Conservation (phyloP, 371 early-diverging fungal genomes). For the Globomyces sp. region DNA sequence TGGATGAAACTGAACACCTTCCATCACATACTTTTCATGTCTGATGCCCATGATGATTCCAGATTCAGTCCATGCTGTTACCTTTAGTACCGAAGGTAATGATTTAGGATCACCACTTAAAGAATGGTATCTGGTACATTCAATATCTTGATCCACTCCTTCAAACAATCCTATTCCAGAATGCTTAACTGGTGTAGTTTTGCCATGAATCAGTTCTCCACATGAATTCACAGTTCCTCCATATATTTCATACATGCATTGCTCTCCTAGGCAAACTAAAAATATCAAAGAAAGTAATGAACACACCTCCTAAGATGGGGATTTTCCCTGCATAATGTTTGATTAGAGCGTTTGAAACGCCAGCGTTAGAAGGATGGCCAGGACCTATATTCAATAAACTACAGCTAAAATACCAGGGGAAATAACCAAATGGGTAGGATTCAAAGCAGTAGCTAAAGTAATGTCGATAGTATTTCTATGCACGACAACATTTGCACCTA, state of each 20-base stretch:
- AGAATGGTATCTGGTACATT: slow-evolving; percentile 93
- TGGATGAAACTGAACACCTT: slow-evolving; percentile 97
- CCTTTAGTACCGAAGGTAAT: slow-evolving; percentile 76
- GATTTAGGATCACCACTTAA: slow-evolving; percentile 83
- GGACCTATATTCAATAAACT: slow-evolving; percentile 55
- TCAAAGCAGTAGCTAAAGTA: slow-evolving; percentile 71
- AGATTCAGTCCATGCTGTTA: slow-evolving; percentile 81
- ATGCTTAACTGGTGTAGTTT: slow-evolving; percentile 82
- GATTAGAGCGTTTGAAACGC: slow-evolving; percentile 83
- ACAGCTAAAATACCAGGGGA: slow-evolving; percentile 66
- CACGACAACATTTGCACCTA: slow-evolving; percentile 72
- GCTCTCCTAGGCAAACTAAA: slow-evolving; percentile 62
- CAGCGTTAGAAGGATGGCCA: slow-evolving; percentile 91
- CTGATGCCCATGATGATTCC: slow-evolving; percentile 94
- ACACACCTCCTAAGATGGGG: slow-evolving; percentile 78
- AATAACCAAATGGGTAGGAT: slow-evolving; percentile 90
- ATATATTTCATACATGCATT: slow-evolving; percentile 92
- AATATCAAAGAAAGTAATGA: slow-evolving; percentile 69
- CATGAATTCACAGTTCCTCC: slow-evolving; percentile 89
- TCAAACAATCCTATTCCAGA: slow-evolving; percentile 86
- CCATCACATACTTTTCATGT: slow-evolving; percentile 82
- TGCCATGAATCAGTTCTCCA: slow-evolving; percentile 94
- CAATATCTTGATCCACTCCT: slow-evolving; percentile 77
- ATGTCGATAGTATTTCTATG: slow-evolving; percentile 88
- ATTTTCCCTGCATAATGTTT: slow-evolving; percentile 85